Evolutionary conservation across 2,329 filamentous ascomycete genomes (phyloP), one percentile per base, ranked within the genome.

Genomic region (Fusarium succisae): DNA sequence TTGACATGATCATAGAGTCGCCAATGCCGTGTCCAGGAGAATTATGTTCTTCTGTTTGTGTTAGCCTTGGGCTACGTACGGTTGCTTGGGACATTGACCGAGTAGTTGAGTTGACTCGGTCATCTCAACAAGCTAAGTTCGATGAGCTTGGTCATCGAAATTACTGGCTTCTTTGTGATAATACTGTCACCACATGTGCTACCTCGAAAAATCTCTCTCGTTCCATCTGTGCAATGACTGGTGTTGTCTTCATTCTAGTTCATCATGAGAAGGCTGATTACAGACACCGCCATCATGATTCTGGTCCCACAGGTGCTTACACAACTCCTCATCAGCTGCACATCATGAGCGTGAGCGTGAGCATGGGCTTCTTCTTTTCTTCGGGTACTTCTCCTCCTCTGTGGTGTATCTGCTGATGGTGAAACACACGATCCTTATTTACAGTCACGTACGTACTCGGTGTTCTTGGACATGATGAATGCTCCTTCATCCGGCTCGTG

Each of bases 401-500:
- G 38, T 39, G 30, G 35, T 38, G 14, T 47, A 63, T 59, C 51
- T 58, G 45, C 39, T 50, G 28, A 48, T 64, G 48, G 59, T 72
- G 71, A 74, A 74, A 74, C 63, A 51, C 28, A 17, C 32, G 32
- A 48, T 28, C 48, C 50, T 60, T 44, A 53, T 41, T 59, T 26
- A 38, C 32, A 72, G 30, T 60, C 41, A 44, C 54, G 18, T 28
- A 56, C 37, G 22, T 32, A 56, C 24, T 44, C 44, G 32, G 26
- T 66, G 39, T 60, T 70, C 47, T 37, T 56, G 22, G 30, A 70
- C 54, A 38, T 66, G 68, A 56, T 70, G 48, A 60, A 41, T 45
- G 48, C 71, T 72, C 71, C 56, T 67, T 70, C 35, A 39, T 72
- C 55, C 69, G 72, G 72, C 67, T 74, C 72, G 68, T 69, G 72